A percentile compares a stretch with the other conserved stretches of the same genome.
phyloP scores from a whole-genome alignment of 805 yeast species.

The Barnettozyma californica region DNA sequence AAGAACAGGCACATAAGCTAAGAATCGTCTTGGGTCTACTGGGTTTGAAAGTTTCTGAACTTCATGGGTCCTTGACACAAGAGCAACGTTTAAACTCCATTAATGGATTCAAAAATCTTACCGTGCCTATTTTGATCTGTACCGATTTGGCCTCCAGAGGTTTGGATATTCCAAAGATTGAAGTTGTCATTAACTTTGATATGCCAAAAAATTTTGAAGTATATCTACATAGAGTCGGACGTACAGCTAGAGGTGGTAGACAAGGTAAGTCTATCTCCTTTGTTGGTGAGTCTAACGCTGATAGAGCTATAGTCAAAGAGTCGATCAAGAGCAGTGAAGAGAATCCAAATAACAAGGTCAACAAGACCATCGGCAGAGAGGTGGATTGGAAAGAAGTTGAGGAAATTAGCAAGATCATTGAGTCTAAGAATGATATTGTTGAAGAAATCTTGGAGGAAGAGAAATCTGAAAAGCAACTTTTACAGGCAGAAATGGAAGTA shows the following conservation, averaged over 20 bases:
- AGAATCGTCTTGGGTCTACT: constrained; percentile 70
- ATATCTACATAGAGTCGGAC: constrained; percentile 95
- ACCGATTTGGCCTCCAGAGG: constrained; percentile 99
- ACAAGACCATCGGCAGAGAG: constrained; percentile 78
- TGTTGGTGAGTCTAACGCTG: constrained; percentile 88
- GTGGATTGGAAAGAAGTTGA: constrained; percentile 90
- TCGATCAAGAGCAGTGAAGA: constrained; percentile 68
- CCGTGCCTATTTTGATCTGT: constrained; percentile 86
- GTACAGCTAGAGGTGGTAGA: constrained; percentile 99
- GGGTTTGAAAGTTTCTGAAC: constrained; percentile 73
- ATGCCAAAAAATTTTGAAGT: constrained; percentile 92
- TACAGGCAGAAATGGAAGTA: constrained; percentile 87
- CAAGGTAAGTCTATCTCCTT: constrained; percentile 89
- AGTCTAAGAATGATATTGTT: constrained; percentile 51
- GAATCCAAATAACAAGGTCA: constrained; percentile 31
- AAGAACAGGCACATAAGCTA: constrained; percentile 83
- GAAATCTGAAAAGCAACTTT: constrained; percentile 77
- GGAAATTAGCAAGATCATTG: constrained; percentile 54
- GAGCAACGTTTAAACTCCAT: constrained; percentile 90
- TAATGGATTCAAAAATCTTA: constrained; percentile 72
- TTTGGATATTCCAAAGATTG: constrained; percentile 97
- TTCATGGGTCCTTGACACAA: constrained; percentile 80
- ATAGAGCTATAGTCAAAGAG: constrained; percentile 84
- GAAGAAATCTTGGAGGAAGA: constrained; percentile 84
- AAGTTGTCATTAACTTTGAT: constrained; percentile 88